Base-by-base conservation (phyloP, 345 rosid species). In the Rhodomyrtus tomentosa region DNA sequence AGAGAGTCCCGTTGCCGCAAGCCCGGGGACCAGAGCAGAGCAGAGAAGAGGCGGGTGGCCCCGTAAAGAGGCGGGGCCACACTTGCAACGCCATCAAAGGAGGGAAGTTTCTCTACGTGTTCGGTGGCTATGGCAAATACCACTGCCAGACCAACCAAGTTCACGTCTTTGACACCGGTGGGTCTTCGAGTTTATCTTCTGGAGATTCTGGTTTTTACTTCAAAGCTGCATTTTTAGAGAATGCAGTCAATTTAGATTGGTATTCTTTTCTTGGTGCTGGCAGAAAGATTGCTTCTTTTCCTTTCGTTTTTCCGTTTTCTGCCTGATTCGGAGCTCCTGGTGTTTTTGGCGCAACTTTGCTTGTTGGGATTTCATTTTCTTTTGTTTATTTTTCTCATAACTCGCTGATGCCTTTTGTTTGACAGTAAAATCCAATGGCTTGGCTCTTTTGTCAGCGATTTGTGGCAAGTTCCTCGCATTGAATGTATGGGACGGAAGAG, bases 11-110 rank as follows among this genome's bases (percentile, higher is more conserved):
- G 15, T 82, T 82, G 83, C 86, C 84, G 56, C 89, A 80, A 62
- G 52, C 79, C 83, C 90, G 87, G 84, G 92, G 79, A 88, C 82
- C 24, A 88, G 91, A 76, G 87, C 85, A 74, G 59, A 82, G 51
- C 86, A 84, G 55, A 25, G 83, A 54, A 59, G 84, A 82, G n/a
- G 80, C 68, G 53, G 86, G 88, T 72, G 95, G 96, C 85, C 98
- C 97, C 72, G 96, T 96, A 45, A 93, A 93, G 88, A 92, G 98
- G 93, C 95, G 99, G 98, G 99, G 98, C 50, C 98, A 97, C 88
- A 93, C 99, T 80, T 94, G 96, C 85, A 97, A 97, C 96, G 88
- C 98, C 87, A 88, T 95, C 82, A 93, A 91, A 89, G 96, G 98
- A 51, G 96, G 98, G 73, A 93, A 93, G 87, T 92, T 94, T 89